Evolutionary conservation across 2,329 filamentous ascomycete genomes (phyloP).

Genomic region (Microdochium paspali): DNA sequence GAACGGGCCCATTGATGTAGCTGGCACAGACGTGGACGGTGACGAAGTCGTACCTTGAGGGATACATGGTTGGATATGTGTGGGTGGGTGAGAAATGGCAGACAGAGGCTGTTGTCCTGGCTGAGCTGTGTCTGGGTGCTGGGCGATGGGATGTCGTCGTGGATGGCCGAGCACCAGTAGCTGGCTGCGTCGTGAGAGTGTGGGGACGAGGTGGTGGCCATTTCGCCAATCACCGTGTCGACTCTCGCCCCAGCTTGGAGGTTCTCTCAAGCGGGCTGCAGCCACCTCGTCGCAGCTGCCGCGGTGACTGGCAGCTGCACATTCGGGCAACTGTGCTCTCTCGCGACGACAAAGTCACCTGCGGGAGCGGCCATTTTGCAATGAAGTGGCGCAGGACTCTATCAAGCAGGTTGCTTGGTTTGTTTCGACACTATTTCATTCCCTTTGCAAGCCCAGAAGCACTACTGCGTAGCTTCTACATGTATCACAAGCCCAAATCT

Average conservation of each 20-base stretch:
- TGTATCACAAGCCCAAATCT: no score
- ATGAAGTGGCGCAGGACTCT: no score
- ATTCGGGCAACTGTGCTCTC: no score
- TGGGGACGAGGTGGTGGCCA: neutral
- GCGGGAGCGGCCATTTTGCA: no score
- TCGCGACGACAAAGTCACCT: no score
- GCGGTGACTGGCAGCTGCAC: neutral
- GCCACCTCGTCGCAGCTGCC: neutral
- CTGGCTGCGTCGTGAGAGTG: neutral
- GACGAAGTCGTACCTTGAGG: slow-evolving; percentile 18
- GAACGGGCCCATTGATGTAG: no score
- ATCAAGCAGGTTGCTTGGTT: neutral
- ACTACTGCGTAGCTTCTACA: no score
- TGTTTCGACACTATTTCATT: no score
- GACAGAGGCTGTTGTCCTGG: slow-evolving; percentile 2
- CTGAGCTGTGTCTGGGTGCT: neutral
- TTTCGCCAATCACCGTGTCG: neutral
- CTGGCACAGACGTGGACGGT: neutral
- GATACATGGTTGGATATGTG: slow-evolving; percentile 18
- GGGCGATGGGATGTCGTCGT: slow-evolving; percentile 6
- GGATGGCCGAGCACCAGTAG: neutral
- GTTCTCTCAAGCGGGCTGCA: no score
- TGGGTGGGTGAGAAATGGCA: neutral
- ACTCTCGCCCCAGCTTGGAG: neutral
- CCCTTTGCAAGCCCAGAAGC: no score